Evolutionary conservation across 179 eudicot genomes (phyloP).

Genomic region (Silene noctiflora): DNA sequence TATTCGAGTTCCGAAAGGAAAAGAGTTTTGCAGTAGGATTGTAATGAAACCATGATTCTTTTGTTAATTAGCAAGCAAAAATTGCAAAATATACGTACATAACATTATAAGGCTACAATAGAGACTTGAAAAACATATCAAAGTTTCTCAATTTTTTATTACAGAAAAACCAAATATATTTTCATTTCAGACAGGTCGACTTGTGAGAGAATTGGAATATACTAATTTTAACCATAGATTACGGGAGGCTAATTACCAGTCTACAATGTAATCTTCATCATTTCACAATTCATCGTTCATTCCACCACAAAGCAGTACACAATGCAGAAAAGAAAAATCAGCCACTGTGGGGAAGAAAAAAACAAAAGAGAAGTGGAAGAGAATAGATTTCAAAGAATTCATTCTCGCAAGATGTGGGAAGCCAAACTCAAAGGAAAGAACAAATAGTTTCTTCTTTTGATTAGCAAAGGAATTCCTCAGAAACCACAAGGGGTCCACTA

Average conservation of each 20-base stretch:
- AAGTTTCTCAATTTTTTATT: neutral
- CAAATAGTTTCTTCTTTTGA: neutral
- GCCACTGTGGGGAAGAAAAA: neutral
- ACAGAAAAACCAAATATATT: neutral
- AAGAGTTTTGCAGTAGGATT: neutral
- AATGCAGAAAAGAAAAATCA: neutral
- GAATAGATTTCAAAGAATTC: neutral
- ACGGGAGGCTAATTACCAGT: too few species aligned
- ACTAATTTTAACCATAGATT: neutral
- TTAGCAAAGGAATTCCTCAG: neutral
- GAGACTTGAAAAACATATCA: neutral
- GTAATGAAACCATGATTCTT: neutral
- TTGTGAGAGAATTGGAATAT: neutral
- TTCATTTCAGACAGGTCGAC: neutral
- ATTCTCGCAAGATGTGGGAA: neutral
- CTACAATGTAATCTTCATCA: neutral
- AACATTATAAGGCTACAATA: neutral
- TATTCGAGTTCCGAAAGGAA: neutral
- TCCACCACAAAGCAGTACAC: neutral
- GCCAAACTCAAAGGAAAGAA: neutral
- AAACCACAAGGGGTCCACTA: neutral
- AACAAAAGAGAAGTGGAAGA: neutral
- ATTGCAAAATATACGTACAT: neutral
- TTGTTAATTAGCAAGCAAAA: neutral
- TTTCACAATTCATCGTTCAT: slow-evolving; percentile 3